A percentile compares a stretch with the other conserved stretches of the same genome.
Evolutionary conservation across 2,329 filamentous ascomycete species (phyloP).

Genomic region (Alternaria arborescens): DNA sequence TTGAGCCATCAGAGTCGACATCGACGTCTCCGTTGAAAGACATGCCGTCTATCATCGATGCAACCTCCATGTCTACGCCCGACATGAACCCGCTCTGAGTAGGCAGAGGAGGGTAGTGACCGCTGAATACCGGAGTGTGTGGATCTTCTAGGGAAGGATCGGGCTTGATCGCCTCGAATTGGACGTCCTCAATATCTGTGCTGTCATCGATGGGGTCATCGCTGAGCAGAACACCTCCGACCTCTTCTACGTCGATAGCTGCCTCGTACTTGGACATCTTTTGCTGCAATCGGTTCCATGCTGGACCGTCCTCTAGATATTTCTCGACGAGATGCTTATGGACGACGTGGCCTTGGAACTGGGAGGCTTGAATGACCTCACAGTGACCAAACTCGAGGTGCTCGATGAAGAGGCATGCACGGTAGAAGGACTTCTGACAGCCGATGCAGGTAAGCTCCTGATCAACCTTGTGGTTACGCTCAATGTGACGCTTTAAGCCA

Average conservation of each 20-base stretch:
- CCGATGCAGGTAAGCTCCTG: slow-evolving; percentile 64
- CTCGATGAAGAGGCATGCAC: slow-evolving; percentile 59
- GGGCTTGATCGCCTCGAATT: slow-evolving; percentile 39
- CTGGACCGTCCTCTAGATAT: slow-evolving; percentile 31
- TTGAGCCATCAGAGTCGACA: neutral
- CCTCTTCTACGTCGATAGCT: slow-evolving; percentile 38
- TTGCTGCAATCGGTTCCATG: slow-evolving; percentile 35
- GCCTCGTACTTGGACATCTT: slow-evolving; percentile 43
- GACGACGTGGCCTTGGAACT: slow-evolving; percentile 60
- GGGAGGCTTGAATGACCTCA: slow-evolving; percentile 49
- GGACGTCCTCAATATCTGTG: slow-evolving; percentile 26
- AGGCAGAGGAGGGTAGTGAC: slow-evolving; percentile 35
- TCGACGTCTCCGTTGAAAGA: slow-evolving; percentile 22
- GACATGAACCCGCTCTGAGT: slow-evolving; percentile 6
- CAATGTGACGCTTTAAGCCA: slow-evolving; percentile 63
- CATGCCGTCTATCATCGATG: slow-evolving; percentile 21
- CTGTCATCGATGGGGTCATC: slow-evolving; percentile 28
- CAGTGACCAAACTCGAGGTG: slow-evolving; percentile 66
- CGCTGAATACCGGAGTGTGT: neutral
- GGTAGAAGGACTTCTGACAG: slow-evolving; percentile 59
- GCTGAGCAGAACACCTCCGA: slow-evolving; percentile 33
- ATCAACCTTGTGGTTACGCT: slow-evolving; percentile 56
- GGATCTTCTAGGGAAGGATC: slow-evolving; percentile 15
- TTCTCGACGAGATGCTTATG: slow-evolving; percentile 59
- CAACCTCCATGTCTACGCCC: slow-evolving; percentile 10